Conservation (phyloP, 306 rosid genomes). For the Dicorynia guianensis region DNA sequence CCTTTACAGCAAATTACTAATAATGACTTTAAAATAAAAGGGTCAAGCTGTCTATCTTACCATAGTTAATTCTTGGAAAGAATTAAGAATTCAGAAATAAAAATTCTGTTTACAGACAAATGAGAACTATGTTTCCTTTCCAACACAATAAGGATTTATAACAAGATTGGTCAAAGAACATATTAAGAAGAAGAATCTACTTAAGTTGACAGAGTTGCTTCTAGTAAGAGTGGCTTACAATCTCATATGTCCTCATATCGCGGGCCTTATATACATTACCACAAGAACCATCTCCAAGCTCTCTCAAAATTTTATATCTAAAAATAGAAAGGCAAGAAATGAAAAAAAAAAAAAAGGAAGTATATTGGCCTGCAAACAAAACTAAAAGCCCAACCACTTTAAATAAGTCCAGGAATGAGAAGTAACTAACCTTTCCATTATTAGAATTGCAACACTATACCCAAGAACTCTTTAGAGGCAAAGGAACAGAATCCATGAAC, state of each 20-base stretch:
- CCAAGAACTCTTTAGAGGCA: constrained; percentile 56
- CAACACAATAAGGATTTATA: not conserved
- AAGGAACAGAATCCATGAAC: constrained; percentile 66
- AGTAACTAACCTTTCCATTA: constrained; percentile 77
- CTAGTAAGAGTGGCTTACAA: constrained; percentile 57
- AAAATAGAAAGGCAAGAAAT: constrained; percentile 5
- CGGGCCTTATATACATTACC: constrained; percentile 88
- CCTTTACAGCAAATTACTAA: not conserved
- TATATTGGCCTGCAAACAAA: constrained; percentile 20
- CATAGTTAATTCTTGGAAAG: not conserved
- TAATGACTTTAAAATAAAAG: not conserved
- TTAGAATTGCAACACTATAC: constrained; percentile 49
- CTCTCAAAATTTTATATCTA: constrained; percentile 80
- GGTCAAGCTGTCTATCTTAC: not conserved
- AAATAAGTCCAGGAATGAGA: constrained; percentile 30
- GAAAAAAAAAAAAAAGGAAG: not conserved
- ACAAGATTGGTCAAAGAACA: constrained; percentile 29
- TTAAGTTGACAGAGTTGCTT: constrained; percentile 29
- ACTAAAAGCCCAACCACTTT: constrained; percentile 27
- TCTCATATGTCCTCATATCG: constrained; percentile 69
- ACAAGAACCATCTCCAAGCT: constrained; percentile 93
- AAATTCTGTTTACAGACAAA: no score
- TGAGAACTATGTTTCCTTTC: no score
- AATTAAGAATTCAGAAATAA: no score
- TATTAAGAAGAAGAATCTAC: constrained; percentile 2